phyloP scores from a whole-genome alignment of 164 flowering plant species.

The Aristolochia contorta region DNA sequence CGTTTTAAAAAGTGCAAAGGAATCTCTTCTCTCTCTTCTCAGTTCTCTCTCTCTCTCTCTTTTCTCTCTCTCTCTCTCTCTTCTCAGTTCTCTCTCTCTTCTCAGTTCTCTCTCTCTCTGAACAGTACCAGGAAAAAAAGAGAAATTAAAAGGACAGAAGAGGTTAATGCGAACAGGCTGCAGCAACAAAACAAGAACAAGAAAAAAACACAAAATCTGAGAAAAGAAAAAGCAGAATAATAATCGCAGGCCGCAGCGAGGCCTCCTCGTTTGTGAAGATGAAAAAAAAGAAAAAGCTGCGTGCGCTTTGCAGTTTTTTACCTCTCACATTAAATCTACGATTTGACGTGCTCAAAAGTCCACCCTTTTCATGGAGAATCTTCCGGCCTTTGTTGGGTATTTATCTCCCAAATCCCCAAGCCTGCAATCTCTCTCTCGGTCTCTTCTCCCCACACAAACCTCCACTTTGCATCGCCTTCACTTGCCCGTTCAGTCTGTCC shows the following conservation, averaged over 20 bases:
- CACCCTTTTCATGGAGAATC: constrained; percentile 23
- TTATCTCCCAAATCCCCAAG: constrained; percentile 2
- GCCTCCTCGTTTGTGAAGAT: neutral
- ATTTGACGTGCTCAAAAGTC: constrained; percentile 32
- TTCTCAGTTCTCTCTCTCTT: neutral
- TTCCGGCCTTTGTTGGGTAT: constrained; percentile 1
- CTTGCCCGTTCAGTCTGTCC: neutral
- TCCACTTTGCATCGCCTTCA: neutral
- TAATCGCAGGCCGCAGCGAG: neutral
- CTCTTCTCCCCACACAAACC: no score
- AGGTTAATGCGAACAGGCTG: constrained; percentile 14
- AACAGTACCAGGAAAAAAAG: constrained; percentile 10
- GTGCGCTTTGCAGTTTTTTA: constrained; percentile 4
- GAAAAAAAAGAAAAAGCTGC: constrained; percentile 19
- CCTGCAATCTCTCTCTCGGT: neutral
- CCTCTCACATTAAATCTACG: constrained; percentile 19
- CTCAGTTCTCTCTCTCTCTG: constrained; percentile 3
- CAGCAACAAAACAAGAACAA: constrained; percentile 15
- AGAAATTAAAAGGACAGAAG: neutral
- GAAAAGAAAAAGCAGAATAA: neutral
- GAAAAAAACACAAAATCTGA: neutral
- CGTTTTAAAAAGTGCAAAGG: constrained; percentile 18
- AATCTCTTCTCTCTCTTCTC: constrained; percentile 12
- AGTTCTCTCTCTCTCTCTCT: no score
- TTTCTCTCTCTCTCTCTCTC: constrained; percentile 2